Conservation (phyloP, 192 early-diverging fungal species). For the Coemansia interrupta region DNA sequence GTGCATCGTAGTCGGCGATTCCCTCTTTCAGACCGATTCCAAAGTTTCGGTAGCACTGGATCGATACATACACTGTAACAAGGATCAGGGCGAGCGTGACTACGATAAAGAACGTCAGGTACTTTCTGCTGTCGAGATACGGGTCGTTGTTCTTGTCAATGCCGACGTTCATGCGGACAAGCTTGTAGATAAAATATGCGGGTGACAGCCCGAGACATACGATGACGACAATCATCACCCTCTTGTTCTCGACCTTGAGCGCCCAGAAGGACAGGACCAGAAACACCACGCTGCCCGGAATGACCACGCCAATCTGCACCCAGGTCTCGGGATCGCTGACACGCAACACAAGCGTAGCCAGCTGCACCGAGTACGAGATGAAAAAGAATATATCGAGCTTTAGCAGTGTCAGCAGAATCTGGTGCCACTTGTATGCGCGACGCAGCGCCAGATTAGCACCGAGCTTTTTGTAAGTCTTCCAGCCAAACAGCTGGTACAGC, state of each 20-base stretch:
- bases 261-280: slow-evolving; percentile 53
- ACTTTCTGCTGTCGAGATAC: slow-evolving; percentile 52
- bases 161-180: slow-evolving; percentile 55
- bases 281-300: slow-evolving; percentile 54
- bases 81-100: slow-evolving; percentile 50
- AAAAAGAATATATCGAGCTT: slow-evolving; percentile 82
- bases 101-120: slow-evolving; percentile 54
- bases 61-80: slow-evolving; percentile 49
- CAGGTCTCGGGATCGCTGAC: slow-evolving; percentile 55
- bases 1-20: slow-evolving; percentile 47
- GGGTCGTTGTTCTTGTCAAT: slow-evolving; percentile 49
- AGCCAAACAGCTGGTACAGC: slow-evolving; percentile 77
- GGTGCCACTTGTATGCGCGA: slow-evolving; percentile 71
- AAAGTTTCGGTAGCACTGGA: slow-evolving; percentile 55
- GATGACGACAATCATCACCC: slow-evolving; percentile 52
- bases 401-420: slow-evolving; percentile 75
- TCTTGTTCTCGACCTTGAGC: slow-evolving; percentile 48
- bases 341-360: slow-evolving; percentile 62
- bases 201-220: slow-evolving; percentile 45
- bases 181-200: slow-evolving; percentile 55
- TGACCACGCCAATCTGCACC: slow-evolving; percentile 57
- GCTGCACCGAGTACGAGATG: slow-evolving; percentile 72
- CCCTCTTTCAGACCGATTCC: slow-evolving; percentile 52
- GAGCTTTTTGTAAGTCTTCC: slow-evolving; percentile 81
- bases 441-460: slow-evolving; percentile 73